Conservation (phyloP, 805 yeast species). For the Schizosaccharomyces lindneri region DNA sequence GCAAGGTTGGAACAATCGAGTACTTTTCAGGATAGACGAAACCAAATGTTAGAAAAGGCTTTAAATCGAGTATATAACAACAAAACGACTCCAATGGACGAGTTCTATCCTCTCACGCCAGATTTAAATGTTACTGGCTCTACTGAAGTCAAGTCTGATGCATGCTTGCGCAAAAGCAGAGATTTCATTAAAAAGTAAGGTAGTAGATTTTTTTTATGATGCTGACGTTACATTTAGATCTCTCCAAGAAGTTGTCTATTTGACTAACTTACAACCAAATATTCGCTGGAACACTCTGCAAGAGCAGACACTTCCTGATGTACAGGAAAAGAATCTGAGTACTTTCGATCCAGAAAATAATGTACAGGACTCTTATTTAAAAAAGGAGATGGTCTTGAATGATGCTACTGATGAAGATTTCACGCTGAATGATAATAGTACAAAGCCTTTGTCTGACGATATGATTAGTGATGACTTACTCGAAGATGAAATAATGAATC, state of each 20-base stretch:
- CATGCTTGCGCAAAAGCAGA: not conserved
- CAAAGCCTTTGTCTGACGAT: not conserved
- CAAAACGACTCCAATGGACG: not conserved
- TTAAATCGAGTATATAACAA: conserved; percentile 6
- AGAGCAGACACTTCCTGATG: not conserved
- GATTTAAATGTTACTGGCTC: not conserved
- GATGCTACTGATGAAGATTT: not conserved
- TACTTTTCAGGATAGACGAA: conserved; percentile 10
- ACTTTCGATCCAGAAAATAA: no score
- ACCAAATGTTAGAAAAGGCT: conserved; percentile 13
- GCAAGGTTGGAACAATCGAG: conserved; percentile 14
- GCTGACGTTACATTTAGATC: not conserved
- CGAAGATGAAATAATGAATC: not conserved
- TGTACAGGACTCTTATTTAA: not conserved
- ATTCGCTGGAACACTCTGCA: not conserved
- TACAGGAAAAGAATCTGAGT: no score
- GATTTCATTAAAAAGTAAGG: not conserved
- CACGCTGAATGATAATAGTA: not conserved
- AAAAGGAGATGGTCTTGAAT: not conserved
- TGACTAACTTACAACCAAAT: conserved; percentile 6
- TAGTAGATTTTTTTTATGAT: not conserved
- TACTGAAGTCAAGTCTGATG: not conserved
- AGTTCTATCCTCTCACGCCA: not conserved
- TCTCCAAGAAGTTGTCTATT: conserved; percentile 12
- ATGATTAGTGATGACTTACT: not conserved